Percentiles rank a stretch among this genome's conserved stretches.
Evolutionary conservation across 371 early-diverging fungal genomes (phyloP).

Genomic region (Apophysomyces ossiformis): DNA sequence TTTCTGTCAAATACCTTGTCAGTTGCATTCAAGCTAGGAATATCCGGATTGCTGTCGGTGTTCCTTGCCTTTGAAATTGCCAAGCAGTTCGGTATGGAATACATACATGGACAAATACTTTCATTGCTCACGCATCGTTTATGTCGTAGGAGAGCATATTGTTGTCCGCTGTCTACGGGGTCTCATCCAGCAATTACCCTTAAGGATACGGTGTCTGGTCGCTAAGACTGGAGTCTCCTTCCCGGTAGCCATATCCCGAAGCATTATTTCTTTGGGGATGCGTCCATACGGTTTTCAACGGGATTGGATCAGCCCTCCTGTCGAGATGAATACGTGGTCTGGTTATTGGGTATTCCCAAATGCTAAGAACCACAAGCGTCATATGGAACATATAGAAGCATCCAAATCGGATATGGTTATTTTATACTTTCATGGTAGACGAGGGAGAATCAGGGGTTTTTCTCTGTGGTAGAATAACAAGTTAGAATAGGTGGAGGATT

Average conservation of each 20-base stretch:
- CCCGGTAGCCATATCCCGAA: background rate
- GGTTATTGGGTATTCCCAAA: conserved; percentile 34
- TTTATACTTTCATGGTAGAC: conserved; percentile 40
- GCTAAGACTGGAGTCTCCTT: background rate
- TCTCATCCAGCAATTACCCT: conserved; percentile 9
- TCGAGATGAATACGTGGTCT: conserved; percentile 2
- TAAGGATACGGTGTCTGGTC: conserved; percentile 5
- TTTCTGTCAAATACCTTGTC: background rate
- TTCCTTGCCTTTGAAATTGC: background rate
- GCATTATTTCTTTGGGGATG: background rate
- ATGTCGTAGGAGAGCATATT: conserved; percentile 17
- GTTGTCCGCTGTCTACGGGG: conserved; percentile 7
- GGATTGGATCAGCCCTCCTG: conserved; percentile 19
- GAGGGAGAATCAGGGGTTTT: background rate
- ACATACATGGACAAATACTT: background rate
- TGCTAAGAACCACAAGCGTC: conserved; percentile 9
- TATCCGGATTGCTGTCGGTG: background rate
- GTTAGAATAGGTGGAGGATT: conserved; percentile 36
- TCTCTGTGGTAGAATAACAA: background rate
- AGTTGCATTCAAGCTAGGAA: background rate
- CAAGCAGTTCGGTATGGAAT: background rate
- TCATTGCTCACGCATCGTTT: background rate
- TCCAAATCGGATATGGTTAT: conserved; percentile 28
- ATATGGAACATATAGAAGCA: conserved; percentile 17
- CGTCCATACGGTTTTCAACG: conserved; percentile 23